Evolutionary conservation across 331 rosid species (phyloP).

Genomic region (Acacia pycnantha): DNA sequence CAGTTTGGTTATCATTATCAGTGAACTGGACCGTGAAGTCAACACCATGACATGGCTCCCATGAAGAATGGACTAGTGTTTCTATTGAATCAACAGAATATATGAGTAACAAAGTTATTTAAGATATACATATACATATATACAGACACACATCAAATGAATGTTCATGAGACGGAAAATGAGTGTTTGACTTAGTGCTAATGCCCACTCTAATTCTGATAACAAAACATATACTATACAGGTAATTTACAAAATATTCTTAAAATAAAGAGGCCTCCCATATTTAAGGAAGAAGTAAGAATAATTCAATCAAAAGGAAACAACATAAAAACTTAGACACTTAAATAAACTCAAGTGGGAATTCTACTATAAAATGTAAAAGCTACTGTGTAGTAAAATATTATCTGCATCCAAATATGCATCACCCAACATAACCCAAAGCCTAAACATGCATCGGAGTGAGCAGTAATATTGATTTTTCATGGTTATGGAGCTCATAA

Average conservation of each 20-base stretch:
- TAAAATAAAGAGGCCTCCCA: not conserved
- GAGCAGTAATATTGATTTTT: not conserved
- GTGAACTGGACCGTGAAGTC: slow-evolving; percentile 61
- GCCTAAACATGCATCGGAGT: not conserved
- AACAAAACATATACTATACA: not conserved
- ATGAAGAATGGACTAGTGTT: slow-evolving; percentile 78
- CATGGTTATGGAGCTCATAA: not conserved
- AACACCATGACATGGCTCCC: slow-evolving; percentile 46
- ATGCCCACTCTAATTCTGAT: not conserved
- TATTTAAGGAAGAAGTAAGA: not conserved
- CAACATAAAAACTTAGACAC: not conserved
- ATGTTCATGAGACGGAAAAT: not conserved
- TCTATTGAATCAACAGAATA: slow-evolving; percentile 46
- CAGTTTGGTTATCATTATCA: slow-evolving; percentile 53
- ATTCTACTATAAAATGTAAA: not conserved
- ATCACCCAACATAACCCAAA: not conserved
- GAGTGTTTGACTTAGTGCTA: not conserved
- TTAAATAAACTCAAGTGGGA: not conserved
- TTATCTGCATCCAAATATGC: not conserved
- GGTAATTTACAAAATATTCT: not conserved
- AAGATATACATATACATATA: not conserved
- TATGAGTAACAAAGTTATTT: slow-evolving; percentile 13
- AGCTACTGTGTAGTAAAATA: not conserved
- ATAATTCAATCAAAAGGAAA: not conserved
- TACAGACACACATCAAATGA: not conserved